Conservation (phyloP, 2,329 filamentous ascomycete species). For the Blastomyces gilchristii region DNA sequence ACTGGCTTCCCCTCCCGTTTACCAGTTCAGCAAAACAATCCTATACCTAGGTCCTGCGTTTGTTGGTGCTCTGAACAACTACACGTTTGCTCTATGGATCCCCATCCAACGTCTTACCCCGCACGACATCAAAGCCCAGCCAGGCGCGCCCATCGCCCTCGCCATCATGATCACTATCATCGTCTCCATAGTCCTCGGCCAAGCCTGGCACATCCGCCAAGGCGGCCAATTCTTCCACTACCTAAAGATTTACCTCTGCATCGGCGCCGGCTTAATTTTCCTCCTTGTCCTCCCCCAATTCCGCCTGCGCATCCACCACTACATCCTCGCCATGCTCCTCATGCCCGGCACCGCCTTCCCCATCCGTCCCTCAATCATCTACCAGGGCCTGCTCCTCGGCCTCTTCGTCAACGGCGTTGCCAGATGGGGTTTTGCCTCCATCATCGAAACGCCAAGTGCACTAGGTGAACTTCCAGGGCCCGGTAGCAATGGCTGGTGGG, state of each 20-base stretch:
- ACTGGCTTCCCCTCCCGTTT: constrained; percentile 50
- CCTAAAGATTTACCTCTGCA: constrained; percentile 63
- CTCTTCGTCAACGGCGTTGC: constrained; percentile 91
- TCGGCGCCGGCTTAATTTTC: constrained; percentile 57
- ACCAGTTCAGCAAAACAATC: constrained; percentile 77
- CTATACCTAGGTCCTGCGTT: constrained; percentile 86
- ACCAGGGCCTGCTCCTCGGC: constrained; percentile 80
- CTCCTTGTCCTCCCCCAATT: constrained; percentile 64
- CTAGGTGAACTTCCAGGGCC: constrained; percentile 46
- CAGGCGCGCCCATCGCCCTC: constrained; percentile 75
- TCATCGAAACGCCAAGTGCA: constrained; percentile 69
- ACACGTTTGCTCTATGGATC: constrained; percentile 79
- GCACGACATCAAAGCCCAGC: constrained; percentile 79
- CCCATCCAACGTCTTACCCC: constrained; percentile 86
- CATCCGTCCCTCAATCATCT: constrained; percentile 71
- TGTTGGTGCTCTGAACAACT: constrained; percentile 86
- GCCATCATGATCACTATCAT: constrained; percentile 66
- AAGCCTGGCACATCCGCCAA: constrained; percentile 76
- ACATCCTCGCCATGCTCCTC: constrained; percentile 76
- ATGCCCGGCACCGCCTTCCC: constrained; percentile 83
- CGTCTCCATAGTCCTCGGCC: constrained; percentile 56
- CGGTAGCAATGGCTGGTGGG: constrained; percentile 34
- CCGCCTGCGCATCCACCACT: constrained; percentile 85
- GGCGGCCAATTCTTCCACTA: constrained; percentile 72
- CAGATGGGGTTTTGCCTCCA: constrained; percentile 82